phyloP scores from a whole-genome alignment of 1,284 basidiomycete species.

The Malassezia arunalokei region DNA sequence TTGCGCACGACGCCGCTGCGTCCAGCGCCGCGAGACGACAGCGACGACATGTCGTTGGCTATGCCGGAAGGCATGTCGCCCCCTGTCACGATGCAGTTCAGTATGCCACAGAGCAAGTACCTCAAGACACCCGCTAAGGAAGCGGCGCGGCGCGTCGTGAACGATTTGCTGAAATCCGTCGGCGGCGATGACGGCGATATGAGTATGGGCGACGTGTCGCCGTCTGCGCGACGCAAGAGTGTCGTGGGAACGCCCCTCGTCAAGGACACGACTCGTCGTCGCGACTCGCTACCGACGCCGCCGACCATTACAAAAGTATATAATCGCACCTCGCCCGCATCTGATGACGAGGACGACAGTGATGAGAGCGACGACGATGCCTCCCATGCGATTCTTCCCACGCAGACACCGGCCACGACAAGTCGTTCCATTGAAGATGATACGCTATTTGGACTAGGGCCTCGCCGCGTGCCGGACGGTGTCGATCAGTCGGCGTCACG shows the following conservation, averaged over 20 bases:
- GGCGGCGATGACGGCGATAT: constrained; percentile 12
- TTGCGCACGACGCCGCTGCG: constrained; percentile 54
- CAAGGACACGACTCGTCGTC: constrained; percentile 18
- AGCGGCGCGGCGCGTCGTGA: constrained; percentile 37
- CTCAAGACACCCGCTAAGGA: constrained; percentile 51
- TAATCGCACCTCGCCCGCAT: constrained; percentile 3
- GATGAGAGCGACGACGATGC: neutral
- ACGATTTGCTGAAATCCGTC: constrained; percentile 41
- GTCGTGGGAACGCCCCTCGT: constrained; percentile 28
- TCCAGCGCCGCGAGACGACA: neutral
- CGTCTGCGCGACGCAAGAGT: constrained; percentile 9
- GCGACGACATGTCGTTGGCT: constrained; percentile 48
- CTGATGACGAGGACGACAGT: constrained; percentile 23
- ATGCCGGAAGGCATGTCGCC: constrained; percentile 64
- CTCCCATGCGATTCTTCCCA: neutral
- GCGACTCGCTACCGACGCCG: constrained; percentile 39
- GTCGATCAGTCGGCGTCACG: neutral
- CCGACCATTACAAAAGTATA: constrained; percentile 25
- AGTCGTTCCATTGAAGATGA: constrained; percentile 33
- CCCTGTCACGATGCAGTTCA: constrained; percentile 69
- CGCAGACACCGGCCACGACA: neutral
- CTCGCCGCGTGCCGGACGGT: neutral
- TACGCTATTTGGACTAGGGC: constrained; percentile 34
- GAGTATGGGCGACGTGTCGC: neutral
- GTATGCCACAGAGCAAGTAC: constrained; percentile 58